Conservation (phyloP, 495 filamentous ascomycete genomes). For the Aspergillus bertholletiae region DNA sequence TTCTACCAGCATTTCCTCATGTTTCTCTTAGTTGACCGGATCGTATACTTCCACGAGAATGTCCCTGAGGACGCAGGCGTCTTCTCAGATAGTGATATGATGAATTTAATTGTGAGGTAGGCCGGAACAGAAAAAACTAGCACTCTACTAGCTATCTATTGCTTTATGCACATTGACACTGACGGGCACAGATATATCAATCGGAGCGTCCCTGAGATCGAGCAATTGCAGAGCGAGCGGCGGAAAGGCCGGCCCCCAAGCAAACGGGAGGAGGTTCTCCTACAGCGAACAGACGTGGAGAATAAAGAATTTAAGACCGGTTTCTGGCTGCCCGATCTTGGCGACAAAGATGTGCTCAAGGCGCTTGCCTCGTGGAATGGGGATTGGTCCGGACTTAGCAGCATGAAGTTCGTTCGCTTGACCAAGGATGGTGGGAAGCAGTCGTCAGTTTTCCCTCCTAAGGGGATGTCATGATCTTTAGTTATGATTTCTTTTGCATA, state of each 20-base stretch:
- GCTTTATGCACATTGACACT: neutral
- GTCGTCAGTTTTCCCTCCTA: constrained; percentile 65
- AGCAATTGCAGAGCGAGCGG: constrained; percentile 66
- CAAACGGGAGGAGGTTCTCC: constrained; percentile 71
- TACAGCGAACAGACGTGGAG: constrained; percentile 64
- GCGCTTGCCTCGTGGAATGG: constrained; percentile 58
- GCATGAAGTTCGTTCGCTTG: constrained; percentile 61
- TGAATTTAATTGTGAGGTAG: constrained; percentile 60
- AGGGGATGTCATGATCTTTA: constrained; percentile 45
- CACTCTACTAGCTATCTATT: neutral
- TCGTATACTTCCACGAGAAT: constrained; percentile 66
- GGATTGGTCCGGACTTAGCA: constrained; percentile 56
- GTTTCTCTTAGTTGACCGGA: constrained; percentile 57
- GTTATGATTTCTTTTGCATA: neutral
- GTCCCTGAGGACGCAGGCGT: constrained; percentile 51
- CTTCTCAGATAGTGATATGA: constrained; percentile 56
- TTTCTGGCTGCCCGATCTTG: constrained; percentile 70
- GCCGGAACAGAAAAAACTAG: constrained; percentile 2
- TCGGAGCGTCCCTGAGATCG: constrained; percentile 73
- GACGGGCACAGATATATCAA: constrained; percentile 59
- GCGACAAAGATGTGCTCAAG: constrained; percentile 48
- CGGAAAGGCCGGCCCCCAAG: constrained; percentile 78
- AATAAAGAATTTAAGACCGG: constrained; percentile 79
- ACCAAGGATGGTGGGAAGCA: constrained; percentile 52
- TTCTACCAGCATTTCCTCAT: constrained; percentile 3